phyloP scores from a whole-genome alignment of 2,329 filamentous ascomycete genomes.

The Claviceps sp. region DNA sequence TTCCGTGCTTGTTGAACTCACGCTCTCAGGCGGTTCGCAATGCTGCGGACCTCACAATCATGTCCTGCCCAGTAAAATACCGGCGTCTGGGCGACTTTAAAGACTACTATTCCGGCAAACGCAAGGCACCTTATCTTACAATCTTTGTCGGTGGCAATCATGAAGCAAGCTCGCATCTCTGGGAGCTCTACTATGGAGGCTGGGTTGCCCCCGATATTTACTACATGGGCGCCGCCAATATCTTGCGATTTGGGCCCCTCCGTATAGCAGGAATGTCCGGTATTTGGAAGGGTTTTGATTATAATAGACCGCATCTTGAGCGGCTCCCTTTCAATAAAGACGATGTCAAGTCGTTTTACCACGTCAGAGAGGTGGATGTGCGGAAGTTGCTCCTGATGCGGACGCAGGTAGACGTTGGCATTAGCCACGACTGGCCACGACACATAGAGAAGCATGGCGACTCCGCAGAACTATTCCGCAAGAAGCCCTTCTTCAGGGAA shows the following conservation, averaged over 20 bases:
- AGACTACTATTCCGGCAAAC: slow-evolving; percentile 75
- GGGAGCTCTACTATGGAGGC: slow-evolving; percentile 89
- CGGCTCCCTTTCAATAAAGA: slow-evolving; percentile 68
- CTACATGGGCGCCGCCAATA: slow-evolving; percentile 87
- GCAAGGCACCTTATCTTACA: slow-evolving; percentile 73
- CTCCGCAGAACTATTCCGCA: slow-evolving; percentile 49
- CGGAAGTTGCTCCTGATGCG: slow-evolving; percentile 73
- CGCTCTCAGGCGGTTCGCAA: slow-evolving; percentile 66
- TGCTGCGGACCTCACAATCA: slow-evolving; percentile 71
- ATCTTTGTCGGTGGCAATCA: slow-evolving; percentile 93
- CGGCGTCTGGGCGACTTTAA: slow-evolving; percentile 84
- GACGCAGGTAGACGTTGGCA: slow-evolving; percentile 79
- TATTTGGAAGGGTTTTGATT: slow-evolving; percentile 90
- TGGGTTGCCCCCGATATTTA: slow-evolving; percentile 98
- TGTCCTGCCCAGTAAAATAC: slow-evolving; percentile 83
- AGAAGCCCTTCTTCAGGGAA: slow-evolving; percentile 60
- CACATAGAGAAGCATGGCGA: slow-evolving; percentile 71
- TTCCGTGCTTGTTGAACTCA: not conserved
- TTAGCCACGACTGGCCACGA: slow-evolving; percentile 94
- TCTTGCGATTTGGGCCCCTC: slow-evolving; percentile 69
- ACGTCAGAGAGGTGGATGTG: slow-evolving; percentile 80
- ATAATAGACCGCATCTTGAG: slow-evolving; percentile 71
- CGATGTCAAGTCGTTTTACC: slow-evolving; percentile 74
- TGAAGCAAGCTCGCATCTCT: slow-evolving; percentile 80
- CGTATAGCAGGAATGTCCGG: slow-evolving; percentile 84